These are phyloP conservation scores for Cladobotryum mycophilum DNA, from an alignment of 2,329 filamentous ascomycete species.

Conservation along the genomic window DNA sequence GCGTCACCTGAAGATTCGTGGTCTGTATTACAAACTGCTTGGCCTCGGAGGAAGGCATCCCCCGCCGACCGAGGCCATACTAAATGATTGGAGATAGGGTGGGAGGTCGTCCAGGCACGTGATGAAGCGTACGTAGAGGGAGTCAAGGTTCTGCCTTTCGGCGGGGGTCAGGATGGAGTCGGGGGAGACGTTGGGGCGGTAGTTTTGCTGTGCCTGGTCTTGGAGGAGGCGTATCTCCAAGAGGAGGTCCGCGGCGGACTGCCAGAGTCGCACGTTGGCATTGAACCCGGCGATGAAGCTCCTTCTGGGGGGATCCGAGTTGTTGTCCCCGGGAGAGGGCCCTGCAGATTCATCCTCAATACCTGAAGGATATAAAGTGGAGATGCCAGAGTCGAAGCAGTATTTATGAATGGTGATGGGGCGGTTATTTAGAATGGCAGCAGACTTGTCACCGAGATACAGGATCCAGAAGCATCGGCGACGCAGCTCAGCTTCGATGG, in stretches of 20 bases:
- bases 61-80: conserved; percentile 13
- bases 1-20: conserved; percentile 34
- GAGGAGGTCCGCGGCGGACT: conserved; percentile 33
- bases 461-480: conserved; percentile 34
- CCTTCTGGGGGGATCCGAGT: conserved; percentile 14
- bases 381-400: conserved; percentile 35
- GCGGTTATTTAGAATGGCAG: conserved; percentile 33
- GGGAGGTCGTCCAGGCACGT: conserved; percentile 36
- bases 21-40: conserved; percentile 33
- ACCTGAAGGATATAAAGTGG: conserved; percentile 27
- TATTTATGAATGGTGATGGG: conserved; percentile 39
- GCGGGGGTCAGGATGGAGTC: conserved; percentile 15
- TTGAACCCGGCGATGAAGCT: conserved; percentile 36
- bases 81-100: conserved; percentile 27
- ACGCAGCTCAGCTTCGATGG: conserved; percentile 33
- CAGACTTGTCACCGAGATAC: conserved; percentile 35
- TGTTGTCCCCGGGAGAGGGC: conserved; percentile 13
- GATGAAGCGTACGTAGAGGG: conserved; percentile 33
- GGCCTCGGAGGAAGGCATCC: conserved; percentile 16
- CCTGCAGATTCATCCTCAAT: conserved; percentile 21
- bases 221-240: conserved; percentile 30
- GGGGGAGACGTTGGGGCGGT: background rate
- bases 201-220: conserved; percentile 17
- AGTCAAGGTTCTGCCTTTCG: conserved; percentile 27
- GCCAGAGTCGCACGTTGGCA: conserved; percentile 35